These are phyloP conservation scores for Gorgonomyces haynaldii DNA, from an alignment of 192 early-diverging fungal species.

Conservation along the genomic window DNA sequence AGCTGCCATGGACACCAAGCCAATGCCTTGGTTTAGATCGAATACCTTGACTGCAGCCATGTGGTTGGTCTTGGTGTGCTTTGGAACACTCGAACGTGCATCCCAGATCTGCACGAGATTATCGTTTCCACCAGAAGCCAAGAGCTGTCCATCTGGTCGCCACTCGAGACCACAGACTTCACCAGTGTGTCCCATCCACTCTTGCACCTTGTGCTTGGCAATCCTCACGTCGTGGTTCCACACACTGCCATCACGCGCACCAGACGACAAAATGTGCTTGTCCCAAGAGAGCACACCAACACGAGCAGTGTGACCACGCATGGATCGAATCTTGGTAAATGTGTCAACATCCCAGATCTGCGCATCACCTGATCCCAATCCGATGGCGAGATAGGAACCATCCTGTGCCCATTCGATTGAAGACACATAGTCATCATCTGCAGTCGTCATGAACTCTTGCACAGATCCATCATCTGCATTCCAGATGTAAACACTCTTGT, in stretches of 20 bases:
- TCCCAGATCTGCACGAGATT: constrained; percentile 52
- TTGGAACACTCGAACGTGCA: constrained; percentile 25
- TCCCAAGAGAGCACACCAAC: constrained; percentile 85
- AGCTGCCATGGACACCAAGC: constrained; percentile 93
- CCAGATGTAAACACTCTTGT: constrained; percentile 42
- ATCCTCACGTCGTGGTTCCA: constrained; percentile 93
- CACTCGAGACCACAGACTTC: constrained; percentile 48
- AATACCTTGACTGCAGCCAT: constrained; percentile 50
- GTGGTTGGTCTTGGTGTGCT: constrained; percentile 39
- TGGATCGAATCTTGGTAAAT: constrained; percentile 61
- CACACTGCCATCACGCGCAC: constrained; percentile 80
- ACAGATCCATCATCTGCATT: constrained; percentile 39
- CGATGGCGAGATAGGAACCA: constrained; percentile 46
- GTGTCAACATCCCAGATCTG: constrained; percentile 86
- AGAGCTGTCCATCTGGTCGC: constrained; percentile 33
- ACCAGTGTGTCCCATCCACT: constrained; percentile 54
- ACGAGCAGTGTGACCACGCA: constrained; percentile 66
- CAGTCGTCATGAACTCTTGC: constrained; percentile 23
- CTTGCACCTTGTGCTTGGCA: constrained; percentile 64
- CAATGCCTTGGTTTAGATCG: constrained; percentile 48
- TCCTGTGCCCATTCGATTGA: constrained; percentile 31
- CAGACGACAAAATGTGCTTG: constrained; percentile 66
- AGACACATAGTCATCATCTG: constrained; percentile 15
- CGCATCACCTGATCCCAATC: constrained; percentile 63
- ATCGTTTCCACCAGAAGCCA: constrained; percentile 49